Conservation (phyloP, 1,284 basidiomycete genomes). For the Ustilago lituana region DNA sequence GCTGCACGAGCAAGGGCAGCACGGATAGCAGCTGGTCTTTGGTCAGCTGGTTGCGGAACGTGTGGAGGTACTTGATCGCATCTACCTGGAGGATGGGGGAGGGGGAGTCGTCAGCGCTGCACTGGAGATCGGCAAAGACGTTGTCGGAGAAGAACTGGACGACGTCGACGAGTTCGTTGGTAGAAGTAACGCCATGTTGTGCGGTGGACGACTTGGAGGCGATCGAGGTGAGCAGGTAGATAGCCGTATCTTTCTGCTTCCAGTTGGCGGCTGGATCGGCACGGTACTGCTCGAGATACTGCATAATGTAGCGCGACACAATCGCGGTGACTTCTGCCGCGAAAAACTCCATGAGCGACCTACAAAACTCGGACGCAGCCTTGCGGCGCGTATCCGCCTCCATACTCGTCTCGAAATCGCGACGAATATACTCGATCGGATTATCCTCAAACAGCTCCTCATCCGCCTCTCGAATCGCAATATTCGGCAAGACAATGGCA, state of each 20-base stretch:
- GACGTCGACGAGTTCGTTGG: constrained; percentile 90
- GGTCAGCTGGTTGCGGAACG: constrained; percentile 91
- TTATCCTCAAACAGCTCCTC: constrained; percentile 97
- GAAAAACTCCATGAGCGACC: constrained; percentile 82
- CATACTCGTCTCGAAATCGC: constrained; percentile 77
- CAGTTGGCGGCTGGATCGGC: constrained; percentile 78
- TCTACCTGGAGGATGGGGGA: constrained; percentile 90
- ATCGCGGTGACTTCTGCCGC: constrained; percentile 85
- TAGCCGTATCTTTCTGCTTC: constrained; percentile 95
- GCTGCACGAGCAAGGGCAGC: constrained; percentile 84
- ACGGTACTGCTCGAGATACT: constrained; percentile 75
- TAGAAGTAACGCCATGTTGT: constrained; percentile 82
- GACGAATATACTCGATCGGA: constrained; percentile 91
- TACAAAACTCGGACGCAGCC: constrained; percentile 90
- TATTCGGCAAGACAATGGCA: constrained; percentile 92
- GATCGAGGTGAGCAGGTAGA: constrained; percentile 90
- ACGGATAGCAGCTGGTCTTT: constrained; percentile 93
- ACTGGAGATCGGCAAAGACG: constrained; percentile 87
- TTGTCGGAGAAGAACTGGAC: constrained; percentile 94
- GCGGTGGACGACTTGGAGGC: constrained; percentile 85
- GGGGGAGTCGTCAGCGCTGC: constrained; percentile 70
- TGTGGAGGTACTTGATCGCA: constrained; percentile 76
- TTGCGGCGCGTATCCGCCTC: constrained; percentile 82
- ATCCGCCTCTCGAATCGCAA: constrained; percentile 85
- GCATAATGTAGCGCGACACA: constrained; percentile 81